A percentile compares a stretch with the other conserved stretches of the same genome.
Evolutionary conservation across 495 filamentous ascomycete genomes (phyloP).

Genomic region (Viridothelium virens): DNA sequence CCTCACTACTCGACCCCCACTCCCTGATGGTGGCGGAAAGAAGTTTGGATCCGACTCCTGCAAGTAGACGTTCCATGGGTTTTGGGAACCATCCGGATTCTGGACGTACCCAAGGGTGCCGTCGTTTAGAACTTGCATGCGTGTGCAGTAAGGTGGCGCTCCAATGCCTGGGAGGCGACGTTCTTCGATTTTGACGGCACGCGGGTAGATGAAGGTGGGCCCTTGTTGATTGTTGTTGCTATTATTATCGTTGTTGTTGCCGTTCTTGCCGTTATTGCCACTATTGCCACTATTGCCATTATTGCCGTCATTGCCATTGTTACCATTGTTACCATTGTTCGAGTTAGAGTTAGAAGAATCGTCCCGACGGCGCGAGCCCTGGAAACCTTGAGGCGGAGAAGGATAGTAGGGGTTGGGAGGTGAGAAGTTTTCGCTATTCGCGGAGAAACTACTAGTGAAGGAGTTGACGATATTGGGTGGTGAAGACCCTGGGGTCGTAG

Average conservation of each 20-base stretch:
- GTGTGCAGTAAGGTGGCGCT: conserved; percentile 56
- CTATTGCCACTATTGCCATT: conserved; percentile 8
- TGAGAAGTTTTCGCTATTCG: no score
- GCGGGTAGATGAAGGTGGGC: conserved; percentile 48
- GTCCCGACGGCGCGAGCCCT: not conserved
- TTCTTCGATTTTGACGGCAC: conserved; percentile 73
- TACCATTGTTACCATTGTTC: not conserved
- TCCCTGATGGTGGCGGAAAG: conserved; percentile 14
- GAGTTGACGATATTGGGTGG: not conserved
- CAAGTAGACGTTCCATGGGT: conserved; percentile 49
- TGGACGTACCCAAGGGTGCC: conserved; percentile 20
- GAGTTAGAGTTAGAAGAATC: not conserved
- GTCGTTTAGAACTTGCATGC: conserved; percentile 55
- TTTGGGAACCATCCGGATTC: conserved; percentile 30
- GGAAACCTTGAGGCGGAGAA: no score
- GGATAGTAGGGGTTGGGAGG: no score
- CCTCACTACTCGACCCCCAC: conserved; percentile 6
- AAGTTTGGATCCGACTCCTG: conserved; percentile 47
- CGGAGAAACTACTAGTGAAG: not conserved
- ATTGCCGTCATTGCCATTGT: not conserved
- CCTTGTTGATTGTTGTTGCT: not conserved
- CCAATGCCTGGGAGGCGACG: conserved; percentile 45
- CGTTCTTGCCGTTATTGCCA: not conserved
- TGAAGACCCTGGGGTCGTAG: not conserved
- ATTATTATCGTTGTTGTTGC: conserved; percentile 11